Percentiles rank a stretch among this genome's conserved stretches.
These are phyloP conservation scores for Pyrus hybrid DNA, from an alignment of 331 rosid genomes.

Conservation along the genomic window DNA sequence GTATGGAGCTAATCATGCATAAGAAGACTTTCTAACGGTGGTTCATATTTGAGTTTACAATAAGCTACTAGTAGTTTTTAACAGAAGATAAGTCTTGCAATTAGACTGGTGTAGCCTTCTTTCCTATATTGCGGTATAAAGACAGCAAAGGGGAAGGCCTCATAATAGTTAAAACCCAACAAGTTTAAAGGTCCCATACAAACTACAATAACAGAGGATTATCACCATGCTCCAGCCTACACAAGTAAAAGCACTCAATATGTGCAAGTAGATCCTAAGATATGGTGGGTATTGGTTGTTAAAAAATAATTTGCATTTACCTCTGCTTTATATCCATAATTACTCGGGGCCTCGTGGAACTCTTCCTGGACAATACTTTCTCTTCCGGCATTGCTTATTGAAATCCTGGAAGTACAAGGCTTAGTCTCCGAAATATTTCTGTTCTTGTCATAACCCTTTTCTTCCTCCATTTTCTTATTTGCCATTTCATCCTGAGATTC, in stretches of 20 bases:
- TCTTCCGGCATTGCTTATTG: conserved; percentile 23
- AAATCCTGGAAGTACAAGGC: conserved; percentile 20
- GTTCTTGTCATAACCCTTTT: conserved; percentile 11
- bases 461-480: conserved; percentile 21
- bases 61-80: background rate
- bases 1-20: background rate
- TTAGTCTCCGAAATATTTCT: conserved; percentile 26
- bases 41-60: background rate
- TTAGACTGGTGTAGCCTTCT: background rate
- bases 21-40: too few relatives aligned
- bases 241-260: background rate
- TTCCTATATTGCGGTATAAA: background rate
- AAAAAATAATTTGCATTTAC: conserved; percentile 22
- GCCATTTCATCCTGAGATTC: conserved; percentile 27
- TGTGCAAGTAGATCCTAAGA: background rate
- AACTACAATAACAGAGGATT: background rate
- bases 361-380: conserved; percentile 24
- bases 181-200: background rate
- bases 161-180: background rate
- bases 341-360: conserved; percentile 14
- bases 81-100: background rate
- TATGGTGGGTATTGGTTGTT: too few relatives aligned
- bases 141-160: background rate
- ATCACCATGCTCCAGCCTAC: background rate
- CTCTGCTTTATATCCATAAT: conserved; percentile 27